Percentiles rank a stretch among this genome's conserved stretches.
phyloP scores from a whole-genome alignment of 2,329 filamentous ascomycete genomes.

The Escovopsis sp. region DNA sequence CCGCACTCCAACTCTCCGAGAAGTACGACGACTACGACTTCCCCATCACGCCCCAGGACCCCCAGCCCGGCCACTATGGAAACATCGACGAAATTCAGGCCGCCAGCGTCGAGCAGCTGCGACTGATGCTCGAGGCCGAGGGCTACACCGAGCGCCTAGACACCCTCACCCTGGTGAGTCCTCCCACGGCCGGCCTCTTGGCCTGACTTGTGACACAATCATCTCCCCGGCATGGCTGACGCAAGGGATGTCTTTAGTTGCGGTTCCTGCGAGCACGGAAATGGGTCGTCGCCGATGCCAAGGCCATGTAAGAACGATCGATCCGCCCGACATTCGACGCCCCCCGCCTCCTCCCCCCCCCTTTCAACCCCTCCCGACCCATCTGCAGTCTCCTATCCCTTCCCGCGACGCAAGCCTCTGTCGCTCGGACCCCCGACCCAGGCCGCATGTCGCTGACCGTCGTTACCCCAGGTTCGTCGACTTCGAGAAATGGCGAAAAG shows the following conservation, averaged over 20 bases:
- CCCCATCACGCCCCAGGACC: constrained; percentile 59
- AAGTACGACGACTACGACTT: constrained; percentile 97
- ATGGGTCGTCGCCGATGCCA: constrained; percentile 72
- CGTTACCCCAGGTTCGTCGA: constrained; percentile 62
- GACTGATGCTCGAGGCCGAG: constrained; percentile 66
- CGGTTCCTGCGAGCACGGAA: constrained; percentile 89
- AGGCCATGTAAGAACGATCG: constrained; percentile 64
- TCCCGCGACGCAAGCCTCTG: not conserved
- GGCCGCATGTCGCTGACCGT: constrained; percentile 8
- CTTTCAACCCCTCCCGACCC: not conserved
- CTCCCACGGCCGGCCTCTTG: not conserved
- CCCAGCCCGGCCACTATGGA: constrained; percentile 68
- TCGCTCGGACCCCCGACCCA: not conserved
- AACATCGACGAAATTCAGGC: constrained; percentile 76
- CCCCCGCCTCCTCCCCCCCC: no score
- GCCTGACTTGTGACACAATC: not conserved
- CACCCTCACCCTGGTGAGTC: constrained; percentile 69
- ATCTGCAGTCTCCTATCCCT: not conserved
- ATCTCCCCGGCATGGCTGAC: constrained; percentile 2
- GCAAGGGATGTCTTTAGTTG: constrained; percentile 33
- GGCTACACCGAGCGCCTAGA: constrained; percentile 77
- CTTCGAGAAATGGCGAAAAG: constrained; percentile 78
- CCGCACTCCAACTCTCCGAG: constrained; percentile 49
- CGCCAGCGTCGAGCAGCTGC: constrained; percentile 75
- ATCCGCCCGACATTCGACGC: no score